Evolutionary conservation across 371 early-diverging fungal genomes (phyloP), one percentile per base, ranked within the genome.

Genomic region (Mortierella sp.): DNA sequence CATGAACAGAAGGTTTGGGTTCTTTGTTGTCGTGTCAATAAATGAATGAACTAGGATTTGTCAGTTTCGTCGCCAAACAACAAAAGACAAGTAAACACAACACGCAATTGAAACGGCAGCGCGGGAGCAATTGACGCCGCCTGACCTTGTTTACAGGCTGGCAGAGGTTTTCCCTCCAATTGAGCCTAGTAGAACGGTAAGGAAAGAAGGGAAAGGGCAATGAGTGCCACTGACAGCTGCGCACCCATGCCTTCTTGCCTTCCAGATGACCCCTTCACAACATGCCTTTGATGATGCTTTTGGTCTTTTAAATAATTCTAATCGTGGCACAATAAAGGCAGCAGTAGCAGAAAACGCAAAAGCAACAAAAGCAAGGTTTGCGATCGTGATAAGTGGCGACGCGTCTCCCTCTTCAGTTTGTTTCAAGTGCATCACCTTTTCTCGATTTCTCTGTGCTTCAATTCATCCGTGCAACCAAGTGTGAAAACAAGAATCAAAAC

Each of bases 331-430:
- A 28, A 26, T 2, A 26, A 55, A 59, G 31, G 6, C 10, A 26
- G 3, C 10, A 26, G 10, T 55, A 13, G 28, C 57, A 28, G 28
- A n/a, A 28, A 57, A 9, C 13, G 28, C 57, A 14, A 31, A 31
- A 28, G 10, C 57, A 57, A 57, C 11, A 13, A 34, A 1, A 34
- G 19, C 14, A 34, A 19, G 19, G 19, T 31, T 31, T 19, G 61
- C 6, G 34, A 61, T 61, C 61, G 61, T 61, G 61, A 61, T 19
- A 61, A 61, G 34, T 61, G 31, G n/a, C 11, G 61, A 61, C 61
- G 8, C 61, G 61, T 61, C 61, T 19, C 34, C 13, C 21, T 28
- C 57, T 13, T 57, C 43, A 40, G 16, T 50, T 50, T 16, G 50
- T 50, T 50, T 1, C 50, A 13, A 13, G 3, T 43, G 43, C 43